phyloP scores from a whole-genome alignment of 2,329 filamentous ascomycete species.

The Fusarium devonianum region DNA sequence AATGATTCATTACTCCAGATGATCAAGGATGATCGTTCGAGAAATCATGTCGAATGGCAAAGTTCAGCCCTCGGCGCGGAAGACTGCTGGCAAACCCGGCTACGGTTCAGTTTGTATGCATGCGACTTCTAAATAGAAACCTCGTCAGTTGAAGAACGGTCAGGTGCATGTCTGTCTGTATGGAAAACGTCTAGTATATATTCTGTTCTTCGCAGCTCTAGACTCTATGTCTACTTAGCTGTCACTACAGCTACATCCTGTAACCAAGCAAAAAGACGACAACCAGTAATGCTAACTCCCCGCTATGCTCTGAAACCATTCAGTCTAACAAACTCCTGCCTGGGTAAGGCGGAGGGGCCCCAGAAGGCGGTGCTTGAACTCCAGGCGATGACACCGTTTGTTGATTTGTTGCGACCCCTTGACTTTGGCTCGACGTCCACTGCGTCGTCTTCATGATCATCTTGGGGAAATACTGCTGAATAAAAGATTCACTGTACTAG shows the following conservation, averaged over 20 bases:
- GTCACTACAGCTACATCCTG: conserved; percentile 1
- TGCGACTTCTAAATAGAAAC: too few relatives aligned
- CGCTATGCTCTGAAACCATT: conserved; percentile 21
- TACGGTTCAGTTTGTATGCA: too few relatives aligned
- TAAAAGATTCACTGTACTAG: conserved; percentile 71
- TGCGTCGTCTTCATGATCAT: conserved; percentile 65
- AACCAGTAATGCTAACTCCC: conserved; percentile 26
- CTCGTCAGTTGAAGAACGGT: too few relatives aligned
- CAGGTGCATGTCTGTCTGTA: too few relatives aligned
- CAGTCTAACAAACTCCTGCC: conserved; percentile 36
- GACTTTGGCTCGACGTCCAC: conserved; percentile 45
- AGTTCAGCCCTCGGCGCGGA: too few relatives aligned
- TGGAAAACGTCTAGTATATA: too few relatives aligned
- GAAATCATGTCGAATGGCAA: too few relatives aligned
- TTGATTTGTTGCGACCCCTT: conserved; percentile 7
- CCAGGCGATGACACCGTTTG: too few relatives aligned
- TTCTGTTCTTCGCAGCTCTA: too few relatives aligned
- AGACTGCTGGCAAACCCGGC: too few relatives aligned
- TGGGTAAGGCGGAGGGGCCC: conserved; percentile 21
- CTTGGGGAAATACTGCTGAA: conserved; percentile 77
- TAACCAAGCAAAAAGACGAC: conserved; percentile 2
- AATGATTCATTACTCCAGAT: too few relatives aligned
- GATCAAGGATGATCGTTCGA: too few relatives aligned
- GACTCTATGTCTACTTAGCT: conserved; percentile 18
- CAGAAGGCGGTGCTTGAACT: conserved; percentile 9